phyloP scores from a whole-genome alignment of 192 early-diverging fungal species.

The Piromyces sp. region DNA sequence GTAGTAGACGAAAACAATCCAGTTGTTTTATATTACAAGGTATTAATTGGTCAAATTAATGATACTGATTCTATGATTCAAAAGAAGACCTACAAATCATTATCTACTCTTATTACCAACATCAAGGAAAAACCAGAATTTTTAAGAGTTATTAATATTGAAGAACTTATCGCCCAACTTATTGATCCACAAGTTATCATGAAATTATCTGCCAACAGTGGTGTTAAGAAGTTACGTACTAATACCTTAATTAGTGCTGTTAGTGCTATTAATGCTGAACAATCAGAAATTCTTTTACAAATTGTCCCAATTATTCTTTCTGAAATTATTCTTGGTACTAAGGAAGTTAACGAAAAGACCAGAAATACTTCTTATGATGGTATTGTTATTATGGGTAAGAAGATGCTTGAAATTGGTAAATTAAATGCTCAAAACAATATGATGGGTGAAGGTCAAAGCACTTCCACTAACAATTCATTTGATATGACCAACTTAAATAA shows the following conservation, averaged over 20 bases:
- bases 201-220: slow-evolving; percentile 23
- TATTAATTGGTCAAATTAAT: slow-evolving; percentile 31
- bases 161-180: slow-evolving; percentile 43
- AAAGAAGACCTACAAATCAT: slow-evolving; percentile 88
- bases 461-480: slow-evolving; percentile 11
- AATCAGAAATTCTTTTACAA: slow-evolving; percentile 32
- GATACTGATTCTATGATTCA: slow-evolving; percentile 60
- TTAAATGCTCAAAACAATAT: slow-evolving; percentile 4
- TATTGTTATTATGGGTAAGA: slow-evolving; percentile 71
- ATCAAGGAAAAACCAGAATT: slow-evolving; percentile 9
- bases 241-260: slow-evolving; percentile 41
- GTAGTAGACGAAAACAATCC: slow-evolving; percentile 7
- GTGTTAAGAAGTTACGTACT: slow-evolving; percentile 72
- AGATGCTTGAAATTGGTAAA: slow-evolving; percentile 41
- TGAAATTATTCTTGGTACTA: slow-evolving; percentile 82
- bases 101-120: slow-evolving; percentile 18
- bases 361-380: slow-evolving; percentile 66
- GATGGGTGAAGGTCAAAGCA: slow-evolving; percentile 32
- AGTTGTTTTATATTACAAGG: slow-evolving; percentile 17
- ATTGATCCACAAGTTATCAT: slow-evolving; percentile 47
- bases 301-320: slow-evolving; percentile 75
- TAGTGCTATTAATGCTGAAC: slow-evolving; percentile 15
- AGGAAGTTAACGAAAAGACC: slow-evolving; percentile 81
- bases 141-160: slow-evolving; percentile 20
- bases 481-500: slow-evolving; percentile 10